Evolutionary conservation across 2,329 filamentous ascomycete genomes (phyloP).

Genomic region (Apiospora koreana): DNA sequence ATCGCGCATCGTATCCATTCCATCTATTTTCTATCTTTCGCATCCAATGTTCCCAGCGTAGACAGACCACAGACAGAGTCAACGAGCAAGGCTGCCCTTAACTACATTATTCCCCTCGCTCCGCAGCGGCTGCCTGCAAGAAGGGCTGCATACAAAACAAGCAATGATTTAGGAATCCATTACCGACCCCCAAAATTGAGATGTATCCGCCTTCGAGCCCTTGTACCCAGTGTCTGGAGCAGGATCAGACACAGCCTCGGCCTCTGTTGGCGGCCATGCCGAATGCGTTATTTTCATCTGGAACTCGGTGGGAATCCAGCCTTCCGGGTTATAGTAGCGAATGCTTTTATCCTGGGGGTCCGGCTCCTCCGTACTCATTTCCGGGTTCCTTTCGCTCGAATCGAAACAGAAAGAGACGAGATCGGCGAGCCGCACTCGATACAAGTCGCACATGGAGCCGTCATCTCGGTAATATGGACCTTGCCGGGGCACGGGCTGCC

Average conservation of each 20-base stretch:
- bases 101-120: no score
- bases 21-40: no score
- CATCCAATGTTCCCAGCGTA: no score
- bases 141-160: neutral
- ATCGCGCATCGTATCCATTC: no score
- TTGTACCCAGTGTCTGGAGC: neutral
- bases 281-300: neutral
- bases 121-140: no score
- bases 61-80: no score
- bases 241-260: neutral
- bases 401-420: neutral
- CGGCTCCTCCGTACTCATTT: neutral
- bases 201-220: neutral
- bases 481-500: neutral
- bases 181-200: neutral
- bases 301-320: neutral
- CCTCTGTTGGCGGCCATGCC: neutral
- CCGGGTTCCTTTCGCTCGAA: neutral
- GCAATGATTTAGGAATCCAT: neutral
- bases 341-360: neutral
- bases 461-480: neutral
- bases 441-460: neutral
- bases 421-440: neutral
- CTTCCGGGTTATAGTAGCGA: neutral
- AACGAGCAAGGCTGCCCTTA: no score